Evolutionary conservation across 352 stramenopile genomes (phyloP).

Genomic region (Blastocystis sp.): DNA sequence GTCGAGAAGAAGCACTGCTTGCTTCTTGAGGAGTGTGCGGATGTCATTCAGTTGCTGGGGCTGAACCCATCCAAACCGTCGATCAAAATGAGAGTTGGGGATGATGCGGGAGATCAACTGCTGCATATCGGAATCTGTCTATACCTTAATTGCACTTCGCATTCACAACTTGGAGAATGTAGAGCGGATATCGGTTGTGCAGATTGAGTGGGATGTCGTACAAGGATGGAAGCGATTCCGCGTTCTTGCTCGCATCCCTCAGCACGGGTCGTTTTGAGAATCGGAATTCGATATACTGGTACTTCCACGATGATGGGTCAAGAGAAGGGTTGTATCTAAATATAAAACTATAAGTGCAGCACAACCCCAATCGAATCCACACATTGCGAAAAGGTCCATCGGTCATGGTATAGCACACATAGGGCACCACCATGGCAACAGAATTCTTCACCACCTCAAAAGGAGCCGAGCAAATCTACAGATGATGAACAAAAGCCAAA

Average conservation of each 20-base stretch:
- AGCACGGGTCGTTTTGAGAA: conserved; percentile 27
- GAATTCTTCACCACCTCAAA: not conserved
- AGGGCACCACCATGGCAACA: not conserved
- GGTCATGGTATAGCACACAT: not conserved
- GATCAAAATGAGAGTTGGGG: not conserved
- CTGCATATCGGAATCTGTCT: conserved; percentile 25
- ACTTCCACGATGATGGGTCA: conserved; percentile 8
- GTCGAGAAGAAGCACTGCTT: not conserved
- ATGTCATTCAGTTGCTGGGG: not conserved
- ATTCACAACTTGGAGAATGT: not conserved
- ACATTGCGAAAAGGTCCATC: conserved; percentile 22
- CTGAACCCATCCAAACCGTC: not conserved
- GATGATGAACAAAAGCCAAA: not conserved
- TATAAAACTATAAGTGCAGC: no score
- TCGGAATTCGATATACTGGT: conserved; percentile 36
- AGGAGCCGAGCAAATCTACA: not conserved
- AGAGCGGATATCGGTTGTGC: conserved; percentile 27
- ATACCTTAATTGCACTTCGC: not conserved
- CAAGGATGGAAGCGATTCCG: not conserved
- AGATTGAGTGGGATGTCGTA: conserved; percentile 21
- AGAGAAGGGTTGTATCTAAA: conserved; percentile 4
- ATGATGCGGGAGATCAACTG: not conserved
- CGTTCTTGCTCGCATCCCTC: not conserved
- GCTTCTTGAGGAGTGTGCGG: conserved; percentile 28
- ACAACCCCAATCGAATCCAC: not conserved